phyloP scores from a whole-genome alignment of 192 early-diverging fungal genomes.

The Mortierella hygrophila region DNA sequence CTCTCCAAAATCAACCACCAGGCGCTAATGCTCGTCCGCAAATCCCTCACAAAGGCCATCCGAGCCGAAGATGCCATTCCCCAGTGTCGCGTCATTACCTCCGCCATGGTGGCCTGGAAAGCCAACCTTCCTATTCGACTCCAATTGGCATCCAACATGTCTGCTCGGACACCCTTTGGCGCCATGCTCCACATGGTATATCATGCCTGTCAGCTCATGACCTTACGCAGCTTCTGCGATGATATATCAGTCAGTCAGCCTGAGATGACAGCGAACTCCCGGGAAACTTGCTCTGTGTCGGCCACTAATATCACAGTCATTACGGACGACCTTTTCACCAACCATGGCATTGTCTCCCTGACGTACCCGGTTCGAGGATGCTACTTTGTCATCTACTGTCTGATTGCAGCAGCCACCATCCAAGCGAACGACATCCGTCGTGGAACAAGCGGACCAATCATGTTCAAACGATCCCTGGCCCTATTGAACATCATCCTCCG shows the following conservation, averaged over 20 bases:
- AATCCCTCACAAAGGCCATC: constrained; percentile 52
- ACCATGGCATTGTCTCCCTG: constrained; percentile 54
- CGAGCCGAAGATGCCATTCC: constrained; percentile 55
- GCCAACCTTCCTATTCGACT: constrained; percentile 50
- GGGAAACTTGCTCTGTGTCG: constrained; percentile 60
- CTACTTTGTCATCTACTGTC: constrained; percentile 65
- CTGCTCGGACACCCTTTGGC: constrained; percentile 56
- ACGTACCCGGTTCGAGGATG: constrained; percentile 64
- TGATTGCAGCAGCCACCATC: constrained; percentile 63
- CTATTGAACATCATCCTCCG: constrained; percentile 34
- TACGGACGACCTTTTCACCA: constrained; percentile 58
- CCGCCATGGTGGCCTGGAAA: constrained; percentile 55
- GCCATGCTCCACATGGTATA: constrained; percentile 70
- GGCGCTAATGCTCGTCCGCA: constrained; percentile 47
- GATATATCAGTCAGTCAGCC: constrained; percentile 57
- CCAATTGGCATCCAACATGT: constrained; percentile 38
- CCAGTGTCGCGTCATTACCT: constrained; percentile 46
- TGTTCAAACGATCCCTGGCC: constrained; percentile 43
- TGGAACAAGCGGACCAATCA: constrained; percentile 34
- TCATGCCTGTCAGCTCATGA: constrained; percentile 60
- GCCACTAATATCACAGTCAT: constrained; percentile 68
- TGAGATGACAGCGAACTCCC: constrained; percentile 43
- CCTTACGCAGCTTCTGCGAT: constrained; percentile 63
- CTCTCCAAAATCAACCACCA: constrained; percentile 52
- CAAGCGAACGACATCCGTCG: constrained; percentile 56